phyloP scores from a whole-genome alignment of 257 asterid species.

The Thymus quinquecostatus region DNA sequence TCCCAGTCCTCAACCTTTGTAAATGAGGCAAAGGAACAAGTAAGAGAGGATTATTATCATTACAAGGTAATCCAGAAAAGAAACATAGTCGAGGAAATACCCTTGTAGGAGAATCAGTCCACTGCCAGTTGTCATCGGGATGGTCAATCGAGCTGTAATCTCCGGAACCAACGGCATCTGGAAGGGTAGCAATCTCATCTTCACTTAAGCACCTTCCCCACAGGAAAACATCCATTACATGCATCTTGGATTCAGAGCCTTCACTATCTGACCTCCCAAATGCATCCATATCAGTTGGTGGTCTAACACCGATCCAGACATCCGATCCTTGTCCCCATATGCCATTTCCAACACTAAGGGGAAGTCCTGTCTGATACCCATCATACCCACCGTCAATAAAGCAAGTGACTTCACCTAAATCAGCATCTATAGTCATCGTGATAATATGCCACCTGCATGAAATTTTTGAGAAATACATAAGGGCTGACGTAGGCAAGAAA shows the following conservation, averaged over 20 bases:
- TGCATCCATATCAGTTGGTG: conserved; percentile 93
- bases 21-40: conserved; percentile 13
- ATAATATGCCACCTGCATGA: conserved; percentile 93
- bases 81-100: conserved; percentile 46
- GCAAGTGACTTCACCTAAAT: conserved; percentile 95
- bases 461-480: conserved; percentile 16
- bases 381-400: conserved; percentile 92
- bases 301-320: conserved; percentile 88
- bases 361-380: conserved; percentile 88
- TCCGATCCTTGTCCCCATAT: conserved; percentile 96
- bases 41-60: background rate
- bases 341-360: conserved; percentile 72
- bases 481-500: background rate
- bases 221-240: conserved; percentile 91
- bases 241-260: conserved; percentile 95
- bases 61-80: conserved; percentile 6
- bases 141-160: conserved; percentile 73
- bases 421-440: conserved; percentile 87
- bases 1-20: conserved; percentile 98
- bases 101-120: conserved; percentile 98
- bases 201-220: conserved; percentile 98
- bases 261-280: conserved; percentile 99
- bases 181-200: conserved; percentile 88
- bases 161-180: conserved; percentile 74
- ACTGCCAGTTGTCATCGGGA: conserved; percentile 95